phyloP scores from a whole-genome alignment of 768 basidiomycete species.

The Mycena galericulata region DNA sequence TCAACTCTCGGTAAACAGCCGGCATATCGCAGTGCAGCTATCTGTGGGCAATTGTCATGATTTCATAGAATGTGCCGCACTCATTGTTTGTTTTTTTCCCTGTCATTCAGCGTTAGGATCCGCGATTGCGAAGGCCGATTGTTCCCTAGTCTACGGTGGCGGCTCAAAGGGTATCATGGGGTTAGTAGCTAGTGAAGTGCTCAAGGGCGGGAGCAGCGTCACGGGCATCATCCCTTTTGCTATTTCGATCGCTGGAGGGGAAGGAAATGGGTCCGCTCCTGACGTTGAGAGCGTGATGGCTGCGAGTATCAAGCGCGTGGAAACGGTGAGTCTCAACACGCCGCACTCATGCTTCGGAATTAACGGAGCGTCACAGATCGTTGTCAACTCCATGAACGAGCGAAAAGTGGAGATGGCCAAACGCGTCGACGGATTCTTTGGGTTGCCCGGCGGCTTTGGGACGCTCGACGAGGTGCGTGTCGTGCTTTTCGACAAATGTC shows the following conservation, averaged over 20 bases:
- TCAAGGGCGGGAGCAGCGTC: conserved; percentile 76
- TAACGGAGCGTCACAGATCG: conserved; percentile 45
- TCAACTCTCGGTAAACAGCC: conserved; percentile 22
- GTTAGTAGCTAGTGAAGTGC: conserved; percentile 71
- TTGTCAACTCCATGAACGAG: conserved; percentile 88
- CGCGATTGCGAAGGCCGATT: conserved; percentile 70
- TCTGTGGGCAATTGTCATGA: background rate
- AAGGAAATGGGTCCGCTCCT: conserved; percentile 59
- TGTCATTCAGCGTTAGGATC: conserved; percentile 72
- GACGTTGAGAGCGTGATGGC: conserved; percentile 29
- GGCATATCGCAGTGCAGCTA: conserved; percentile 18
- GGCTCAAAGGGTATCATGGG: conserved; percentile 91
- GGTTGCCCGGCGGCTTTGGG: conserved; percentile 93
- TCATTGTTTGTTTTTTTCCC: too few species aligned
- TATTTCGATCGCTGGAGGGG: conserved; percentile 75
- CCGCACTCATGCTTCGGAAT: background rate
- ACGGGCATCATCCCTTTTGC: conserved; percentile 85
- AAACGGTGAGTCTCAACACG: conserved; percentile 25
- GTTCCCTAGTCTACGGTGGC: conserved; percentile 88
- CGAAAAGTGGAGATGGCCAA: conserved; percentile 95
- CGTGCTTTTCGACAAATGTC: conserved; percentile 10
- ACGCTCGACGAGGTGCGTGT: conserved; percentile 91
- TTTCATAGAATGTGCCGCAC: background rate
- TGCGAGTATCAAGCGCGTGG: conserved; percentile 39
- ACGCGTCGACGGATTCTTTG: conserved; percentile 83